These are phyloP conservation scores for Aspergillus diversus DNA, from an alignment of 495 filamentous ascomycete species.

Conservation along the genomic window DNA sequence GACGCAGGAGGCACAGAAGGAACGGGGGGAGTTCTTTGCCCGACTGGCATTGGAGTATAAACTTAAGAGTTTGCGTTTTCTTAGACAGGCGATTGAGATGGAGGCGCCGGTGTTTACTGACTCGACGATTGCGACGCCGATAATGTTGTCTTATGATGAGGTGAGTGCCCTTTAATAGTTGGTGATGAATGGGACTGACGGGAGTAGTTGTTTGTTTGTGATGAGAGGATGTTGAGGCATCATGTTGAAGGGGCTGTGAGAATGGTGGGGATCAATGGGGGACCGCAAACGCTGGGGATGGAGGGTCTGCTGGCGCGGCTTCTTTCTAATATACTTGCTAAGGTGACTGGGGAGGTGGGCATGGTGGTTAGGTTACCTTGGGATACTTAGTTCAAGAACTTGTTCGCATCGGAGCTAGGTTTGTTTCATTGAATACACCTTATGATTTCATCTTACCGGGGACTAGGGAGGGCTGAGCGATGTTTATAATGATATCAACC, in stretches of 20 bases:
- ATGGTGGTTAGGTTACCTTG: slow-evolving; percentile 7
- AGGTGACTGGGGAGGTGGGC: slow-evolving; percentile 10
- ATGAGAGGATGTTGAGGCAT: slow-evolving; percentile 24
- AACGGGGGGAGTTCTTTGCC: background rate
- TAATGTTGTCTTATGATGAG: slow-evolving; percentile 34
- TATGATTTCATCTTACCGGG: no score
- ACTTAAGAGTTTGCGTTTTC: background rate
- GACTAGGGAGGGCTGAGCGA: no score
- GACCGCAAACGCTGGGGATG: slow-evolving; percentile 23
- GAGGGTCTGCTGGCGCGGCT: slow-evolving; percentile 26
- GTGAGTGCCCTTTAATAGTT: no score
- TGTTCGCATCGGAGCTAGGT: background rate
- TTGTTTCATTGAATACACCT: no score
- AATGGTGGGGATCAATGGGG: slow-evolving; percentile 28
- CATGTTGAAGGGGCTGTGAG: slow-evolving; percentile 27
- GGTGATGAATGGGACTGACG: no score
- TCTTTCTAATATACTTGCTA: slow-evolving; percentile 24
- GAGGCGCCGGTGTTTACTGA: slow-evolving; percentile 23
- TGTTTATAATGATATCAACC: no score
- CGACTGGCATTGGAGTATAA: slow-evolving; percentile 15
- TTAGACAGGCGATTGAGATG: slow-evolving; percentile 1
- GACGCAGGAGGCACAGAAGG: background rate
- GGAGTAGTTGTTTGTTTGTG: slow-evolving; percentile 20
- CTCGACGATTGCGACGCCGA: slow-evolving; percentile 26
- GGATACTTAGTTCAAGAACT: background rate